Percentiles rank a stretch among this genome's conserved stretches.
These are phyloP conservation scores for Bidens hawaiensis DNA, from an alignment of 140 eudicot genomes.

Conservation along the genomic window DNA sequence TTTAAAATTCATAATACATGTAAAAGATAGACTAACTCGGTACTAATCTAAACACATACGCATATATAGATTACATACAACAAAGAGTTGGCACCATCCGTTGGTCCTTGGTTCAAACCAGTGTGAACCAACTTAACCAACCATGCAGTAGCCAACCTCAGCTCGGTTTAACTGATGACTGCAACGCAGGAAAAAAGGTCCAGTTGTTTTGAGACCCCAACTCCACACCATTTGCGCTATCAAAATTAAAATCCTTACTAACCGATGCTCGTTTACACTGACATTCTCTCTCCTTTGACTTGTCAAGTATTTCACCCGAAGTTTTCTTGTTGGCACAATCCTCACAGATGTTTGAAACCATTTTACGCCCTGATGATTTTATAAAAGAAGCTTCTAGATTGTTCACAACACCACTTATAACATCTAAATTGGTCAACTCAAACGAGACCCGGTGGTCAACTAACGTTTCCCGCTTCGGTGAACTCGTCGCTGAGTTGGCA, in stretches of 20 bases:
- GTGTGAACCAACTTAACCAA: background rate
- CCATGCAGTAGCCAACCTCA: slow-evolving; percentile 24
- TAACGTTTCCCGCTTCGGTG: slow-evolving; percentile 41
- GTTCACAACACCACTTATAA: slow-evolving; percentile 21
- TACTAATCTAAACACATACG: slow-evolving; percentile 13
- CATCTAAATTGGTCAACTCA: slow-evolving; percentile 54
- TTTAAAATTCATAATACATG: slow-evolving; percentile 28
- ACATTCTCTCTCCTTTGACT: slow-evolving; percentile 35
- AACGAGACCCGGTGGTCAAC: slow-evolving; percentile 79
- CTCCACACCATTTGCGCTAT: slow-evolving; percentile 51
- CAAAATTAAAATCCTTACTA: slow-evolving; percentile 71
- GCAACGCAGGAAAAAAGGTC: slow-evolving; percentile 79
- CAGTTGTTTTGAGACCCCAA: slow-evolving; percentile 53
- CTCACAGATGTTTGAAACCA: slow-evolving; percentile 28
- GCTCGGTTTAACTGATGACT: slow-evolving; percentile 47
- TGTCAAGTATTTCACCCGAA: slow-evolving; percentile 22
- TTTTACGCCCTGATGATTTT: slow-evolving; percentile 21
- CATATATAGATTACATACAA: slow-evolving; percentile 30
- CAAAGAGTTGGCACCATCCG: background rate
- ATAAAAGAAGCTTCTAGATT: slow-evolving; percentile 31
- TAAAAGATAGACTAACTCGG: slow-evolving; percentile 25
- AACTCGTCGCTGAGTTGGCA: slow-evolving; percentile 56
- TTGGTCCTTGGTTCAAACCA: slow-evolving; percentile 15
- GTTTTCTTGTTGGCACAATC: slow-evolving; percentile 27
- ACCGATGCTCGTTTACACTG: slow-evolving; percentile 37